Evolutionary conservation across 1,284 basidiomycete species (phyloP), one percentile per base, ranked within the genome.

Genomic region (Malassezia globosa): DNA sequence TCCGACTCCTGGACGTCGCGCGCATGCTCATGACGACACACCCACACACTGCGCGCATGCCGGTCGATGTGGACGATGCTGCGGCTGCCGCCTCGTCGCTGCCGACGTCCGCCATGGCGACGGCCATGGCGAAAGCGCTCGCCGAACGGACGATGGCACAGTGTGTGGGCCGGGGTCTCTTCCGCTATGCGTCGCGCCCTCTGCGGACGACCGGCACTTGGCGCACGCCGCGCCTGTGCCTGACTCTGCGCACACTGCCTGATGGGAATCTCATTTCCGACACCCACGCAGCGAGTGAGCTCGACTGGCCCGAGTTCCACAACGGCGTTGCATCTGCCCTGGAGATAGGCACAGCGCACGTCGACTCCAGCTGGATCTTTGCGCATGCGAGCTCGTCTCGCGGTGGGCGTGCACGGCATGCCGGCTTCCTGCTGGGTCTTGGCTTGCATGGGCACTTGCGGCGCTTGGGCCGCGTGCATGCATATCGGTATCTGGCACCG

Each of bases 271-370:
- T 55, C 8, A 48, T 58, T 37, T 50, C 54, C 33, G 48, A 53
- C 7, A 59, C 56, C 31, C 37, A 49, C 13, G 66, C 66, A 13
- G 13, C 49, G 7, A 35, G 48, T 16, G 63, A 60, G 18, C 73
- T 81, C 7, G 81, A 79, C 48, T 99, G 92, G 94, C 88, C 88
- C 14, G 85, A 89, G 54, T 99, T 99, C 72, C 90, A 97, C 73
- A 92, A 94, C 56, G 94, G 94, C 14, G 90, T 94, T 0, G 86
- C 89, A 1, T 84, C 87, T 1, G 92, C 84, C 1, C 73, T 99
- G 0, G 58, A 66, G 48, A 78, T 81, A n/a, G 79, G 82, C n/a
- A 79, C 89, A 34, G 85, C 88, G 27, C 37, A 26, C 7, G 37
- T 69, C 33, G 68, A 69, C 31, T 63, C 61, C 6, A 61, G 61